These are phyloP conservation scores for Neurospora tetrasperma DNA, from an alignment of 495 filamentous ascomycete genomes.

Conservation along the genomic window DNA sequence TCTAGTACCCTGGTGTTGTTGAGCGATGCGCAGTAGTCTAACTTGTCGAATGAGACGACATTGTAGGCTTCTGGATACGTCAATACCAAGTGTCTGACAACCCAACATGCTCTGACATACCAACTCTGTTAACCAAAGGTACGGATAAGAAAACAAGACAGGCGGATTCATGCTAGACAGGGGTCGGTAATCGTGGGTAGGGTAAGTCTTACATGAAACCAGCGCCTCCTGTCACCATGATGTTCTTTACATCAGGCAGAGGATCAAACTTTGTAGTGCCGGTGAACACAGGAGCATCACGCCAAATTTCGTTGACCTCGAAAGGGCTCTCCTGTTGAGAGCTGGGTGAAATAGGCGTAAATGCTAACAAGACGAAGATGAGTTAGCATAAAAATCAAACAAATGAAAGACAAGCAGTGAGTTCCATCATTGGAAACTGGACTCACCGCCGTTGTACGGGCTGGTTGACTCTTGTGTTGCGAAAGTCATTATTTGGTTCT, in stretches of 20 bases:
- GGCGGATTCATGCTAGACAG: neutral
- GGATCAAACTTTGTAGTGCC: constrained; percentile 56
- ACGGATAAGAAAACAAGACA: neutral
- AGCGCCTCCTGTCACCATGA: constrained; percentile 62
- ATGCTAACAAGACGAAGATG: neutral
- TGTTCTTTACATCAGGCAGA: constrained; percentile 52
- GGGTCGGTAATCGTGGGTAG: constrained; percentile 5
- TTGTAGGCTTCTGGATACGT: constrained; percentile 61
- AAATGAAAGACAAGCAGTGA: neutral
- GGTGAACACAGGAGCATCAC: constrained; percentile 52
- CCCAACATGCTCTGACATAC: constrained; percentile 49
- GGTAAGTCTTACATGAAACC: constrained; percentile 53
- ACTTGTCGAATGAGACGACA: constrained; percentile 65
- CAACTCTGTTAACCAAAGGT: constrained; percentile 1
- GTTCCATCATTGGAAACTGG: neutral
- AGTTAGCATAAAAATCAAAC: neutral
- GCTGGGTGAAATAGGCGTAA: neutral
- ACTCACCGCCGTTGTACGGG: neutral
- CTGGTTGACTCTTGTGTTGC: neutral
- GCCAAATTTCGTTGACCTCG: constrained; percentile 47
- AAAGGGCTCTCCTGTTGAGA: constrained; percentile 30
- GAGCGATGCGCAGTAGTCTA: constrained; percentile 62
- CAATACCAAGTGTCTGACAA: constrained; percentile 57
- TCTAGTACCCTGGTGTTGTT: constrained; percentile 57
- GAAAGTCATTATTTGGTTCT: neutral